phyloP scores from a whole-genome alignment of 2,329 filamentous ascomycete species.

The Fusarium musae region DNA sequence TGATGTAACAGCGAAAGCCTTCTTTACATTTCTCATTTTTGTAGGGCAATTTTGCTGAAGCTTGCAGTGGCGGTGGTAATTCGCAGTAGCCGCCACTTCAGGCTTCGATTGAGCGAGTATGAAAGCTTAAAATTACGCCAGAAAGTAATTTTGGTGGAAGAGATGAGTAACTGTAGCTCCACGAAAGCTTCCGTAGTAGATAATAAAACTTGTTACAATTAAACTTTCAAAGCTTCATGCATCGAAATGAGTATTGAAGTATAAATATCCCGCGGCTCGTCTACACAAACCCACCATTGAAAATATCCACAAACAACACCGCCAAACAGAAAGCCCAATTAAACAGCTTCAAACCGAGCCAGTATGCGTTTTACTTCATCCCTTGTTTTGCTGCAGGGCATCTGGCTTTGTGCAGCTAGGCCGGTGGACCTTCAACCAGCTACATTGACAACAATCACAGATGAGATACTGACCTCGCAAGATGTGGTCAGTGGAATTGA shows the following conservation, averaged over 20 bases:
- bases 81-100: too few species aligned
- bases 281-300: too few species aligned
- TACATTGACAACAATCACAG: neutral
- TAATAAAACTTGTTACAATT: neutral
- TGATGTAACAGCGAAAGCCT: too few species aligned
- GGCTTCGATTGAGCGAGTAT: too few species aligned
- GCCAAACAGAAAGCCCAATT: neutral
- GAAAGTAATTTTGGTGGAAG: accelerated
- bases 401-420: neutral
- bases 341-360: neutral
- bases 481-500: neutral
- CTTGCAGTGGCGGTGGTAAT: too few species aligned
- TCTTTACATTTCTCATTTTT: too few species aligned
- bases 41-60: too few species aligned
- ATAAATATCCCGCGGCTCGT: neutral
- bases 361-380: neutral
- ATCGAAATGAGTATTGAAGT: neutral
- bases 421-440: neutral
- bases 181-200: neutral
- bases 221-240: neutral
- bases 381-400: neutral
- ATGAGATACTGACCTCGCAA: neutral
- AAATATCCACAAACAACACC: accelerated
- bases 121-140: neutral
- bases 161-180: neutral